Conservation (phyloP, 2,329 filamentous ascomycete species). For the Penicillium sp. region DNA sequence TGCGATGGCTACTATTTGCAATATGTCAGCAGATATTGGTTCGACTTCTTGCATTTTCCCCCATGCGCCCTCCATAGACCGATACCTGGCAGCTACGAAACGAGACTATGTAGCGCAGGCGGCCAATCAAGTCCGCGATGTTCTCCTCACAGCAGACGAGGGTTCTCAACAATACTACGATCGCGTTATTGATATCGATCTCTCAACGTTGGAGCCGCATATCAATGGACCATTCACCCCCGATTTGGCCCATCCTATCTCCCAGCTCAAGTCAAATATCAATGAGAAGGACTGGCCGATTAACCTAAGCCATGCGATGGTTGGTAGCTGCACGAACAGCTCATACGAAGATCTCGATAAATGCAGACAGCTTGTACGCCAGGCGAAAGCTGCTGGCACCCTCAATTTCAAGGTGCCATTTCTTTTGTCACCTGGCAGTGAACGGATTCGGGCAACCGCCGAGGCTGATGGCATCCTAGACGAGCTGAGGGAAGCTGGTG, state of each 20-base stretch:
- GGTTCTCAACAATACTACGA: constrained; percentile 79
- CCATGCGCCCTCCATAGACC: constrained; percentile 94
- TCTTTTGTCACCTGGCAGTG: constrained; percentile 89
- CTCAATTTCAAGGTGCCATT: constrained; percentile 90
- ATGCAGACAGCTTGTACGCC: constrained; percentile 72
- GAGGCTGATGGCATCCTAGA: constrained; percentile 82
- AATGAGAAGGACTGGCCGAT: constrained; percentile 91
- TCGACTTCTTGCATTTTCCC: constrained; percentile 90
- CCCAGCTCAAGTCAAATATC: constrained; percentile 88
- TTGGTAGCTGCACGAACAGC: constrained; percentile 95
- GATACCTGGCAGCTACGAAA: constrained; percentile 88
- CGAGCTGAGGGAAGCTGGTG: constrained; percentile 92
- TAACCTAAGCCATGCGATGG: constrained; percentile 90
- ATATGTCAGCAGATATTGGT: constrained; percentile 65
- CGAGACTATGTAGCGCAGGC: constrained; percentile 77
- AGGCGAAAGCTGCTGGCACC: constrained; percentile 77
- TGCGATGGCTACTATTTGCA: constrained; percentile 78
- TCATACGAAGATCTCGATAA: constrained; percentile 73
- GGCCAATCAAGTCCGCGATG: constrained; percentile 7
- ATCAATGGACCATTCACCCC: constrained; percentile 98
- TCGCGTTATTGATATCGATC: constrained; percentile 89
- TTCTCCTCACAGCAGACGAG: constrained; percentile 78
- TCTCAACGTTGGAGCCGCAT: constrained; percentile 87
- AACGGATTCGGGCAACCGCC: constrained; percentile 91
- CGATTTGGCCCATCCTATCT: constrained; percentile 92